A percentile compares a stretch with the other conserved stretches of the same genome.
phyloP scores from a whole-genome alignment of 2,329 filamentous ascomycete species.

The Neurospora sp. region DNA sequence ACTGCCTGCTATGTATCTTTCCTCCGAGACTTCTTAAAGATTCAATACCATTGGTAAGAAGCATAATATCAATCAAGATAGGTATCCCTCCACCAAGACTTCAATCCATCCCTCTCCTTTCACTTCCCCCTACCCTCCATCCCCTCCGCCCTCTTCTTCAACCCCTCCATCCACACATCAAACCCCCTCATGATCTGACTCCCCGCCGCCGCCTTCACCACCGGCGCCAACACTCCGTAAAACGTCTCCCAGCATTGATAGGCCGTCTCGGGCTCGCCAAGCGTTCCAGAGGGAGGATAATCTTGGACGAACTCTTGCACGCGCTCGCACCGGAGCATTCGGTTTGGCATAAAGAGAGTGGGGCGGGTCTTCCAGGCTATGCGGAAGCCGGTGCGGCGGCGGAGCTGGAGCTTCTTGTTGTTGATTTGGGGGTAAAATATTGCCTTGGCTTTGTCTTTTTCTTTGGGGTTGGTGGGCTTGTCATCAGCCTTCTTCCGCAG shows the following conservation, averaged over 20 bases:
- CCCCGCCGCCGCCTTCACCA: constrained; percentile 25
- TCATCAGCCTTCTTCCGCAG: neutral
- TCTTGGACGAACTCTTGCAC: constrained; percentile 33
- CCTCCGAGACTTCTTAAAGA: neutral
- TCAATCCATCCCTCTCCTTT: neutral
- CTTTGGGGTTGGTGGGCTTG: neutral
- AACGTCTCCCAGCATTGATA: constrained; percentile 39
- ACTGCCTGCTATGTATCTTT: neutral
- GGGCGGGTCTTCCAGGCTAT: constrained; percentile 30
- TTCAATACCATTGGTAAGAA: neutral
- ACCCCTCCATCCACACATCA: constrained; percentile 28
- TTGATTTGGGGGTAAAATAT: neutral
- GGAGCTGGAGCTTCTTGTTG: neutral
- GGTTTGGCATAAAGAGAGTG: constrained; percentile 13
- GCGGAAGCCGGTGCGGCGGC: constrained; percentile 23
- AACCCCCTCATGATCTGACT: constrained; percentile 25
- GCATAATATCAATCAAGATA: neutral
- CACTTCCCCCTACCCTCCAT: neutral
- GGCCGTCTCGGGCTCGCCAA: constrained; percentile 26
- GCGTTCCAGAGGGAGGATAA: constrained; percentile 6
- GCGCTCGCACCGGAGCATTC: constrained; percentile 29
- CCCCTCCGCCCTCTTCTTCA: constrained; percentile 26
- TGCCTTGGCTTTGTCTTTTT: neutral
- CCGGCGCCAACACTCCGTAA: constrained; percentile 27
- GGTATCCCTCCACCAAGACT: neutral